A percentile compares a stretch with the other conserved stretches of the same genome.
These are phyloP conservation scores for Plantago major DNA, from an alignment of 257 asterid genomes.

Conservation along the genomic window DNA sequence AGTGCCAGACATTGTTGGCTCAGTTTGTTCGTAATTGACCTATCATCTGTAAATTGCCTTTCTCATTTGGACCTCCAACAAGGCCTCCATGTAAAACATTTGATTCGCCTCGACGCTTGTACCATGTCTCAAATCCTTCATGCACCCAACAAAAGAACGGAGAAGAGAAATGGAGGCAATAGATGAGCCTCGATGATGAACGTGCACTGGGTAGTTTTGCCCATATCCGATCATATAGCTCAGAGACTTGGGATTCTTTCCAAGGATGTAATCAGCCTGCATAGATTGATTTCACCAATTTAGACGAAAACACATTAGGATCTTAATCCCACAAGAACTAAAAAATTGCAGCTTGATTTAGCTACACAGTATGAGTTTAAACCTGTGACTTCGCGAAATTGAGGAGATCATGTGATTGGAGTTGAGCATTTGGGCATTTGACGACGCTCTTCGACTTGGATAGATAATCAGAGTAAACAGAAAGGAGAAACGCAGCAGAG, in stretches of 20 bases:
- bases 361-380: not conserved
- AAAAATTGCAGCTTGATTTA: not conserved
- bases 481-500: conserved; percentile 71
- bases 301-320: too few relatives aligned
- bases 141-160: conserved; percentile 48
- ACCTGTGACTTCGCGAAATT: conserved; percentile 76
- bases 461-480: conserved; percentile 80
- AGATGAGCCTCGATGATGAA: conserved; percentile 85
- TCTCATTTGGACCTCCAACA: conserved; percentile 72
- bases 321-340: not conserved
- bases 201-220: conserved; percentile 56
- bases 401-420: conserved; percentile 62
- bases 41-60: conserved; percentile 55
- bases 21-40: conserved; percentile 77
- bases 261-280: conserved; percentile 86
- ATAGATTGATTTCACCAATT: not conserved
- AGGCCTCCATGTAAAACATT: conserved; percentile 61
- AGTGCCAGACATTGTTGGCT: conserved; percentile 74
- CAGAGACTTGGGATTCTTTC: conserved; percentile 64
- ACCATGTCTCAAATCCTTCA: conserved; percentile 75
- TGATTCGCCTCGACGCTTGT: conserved; percentile 56
- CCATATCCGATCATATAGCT: conserved; percentile 89
- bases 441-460: conserved; percentile 37
- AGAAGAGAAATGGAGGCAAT: conserved; percentile 44
- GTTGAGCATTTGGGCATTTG: conserved; percentile 54